Conservation (phyloP, 768 basidiomycete species). For the Mycena galopus region DNA sequence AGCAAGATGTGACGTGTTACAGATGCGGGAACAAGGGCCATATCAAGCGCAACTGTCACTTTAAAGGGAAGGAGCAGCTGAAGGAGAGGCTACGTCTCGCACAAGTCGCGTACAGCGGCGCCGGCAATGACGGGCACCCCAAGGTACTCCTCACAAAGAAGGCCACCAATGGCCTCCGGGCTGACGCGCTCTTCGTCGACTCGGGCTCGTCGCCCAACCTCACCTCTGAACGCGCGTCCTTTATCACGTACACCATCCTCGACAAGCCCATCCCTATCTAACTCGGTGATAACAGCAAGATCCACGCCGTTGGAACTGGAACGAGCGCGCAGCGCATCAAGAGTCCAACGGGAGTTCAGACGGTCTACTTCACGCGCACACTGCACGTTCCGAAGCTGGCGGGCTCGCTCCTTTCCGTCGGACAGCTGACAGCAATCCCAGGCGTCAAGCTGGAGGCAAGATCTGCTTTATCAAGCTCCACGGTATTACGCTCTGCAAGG, state of each 20-base stretch:
- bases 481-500: neutral
- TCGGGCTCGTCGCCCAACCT: conserved; percentile 19
- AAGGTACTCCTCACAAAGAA: conserved; percentile 16
- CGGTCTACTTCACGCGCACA: neutral
- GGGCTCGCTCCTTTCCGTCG: neutral
- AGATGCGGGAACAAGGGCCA: conserved; percentile 5
- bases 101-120: neutral
- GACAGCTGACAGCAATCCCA: too few relatives aligned
- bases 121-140: neutral
- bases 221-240: neutral
- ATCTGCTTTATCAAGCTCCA: conserved; percentile 3
- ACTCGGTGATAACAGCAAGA: conserved; percentile 8
- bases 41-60: conserved; percentile 3
- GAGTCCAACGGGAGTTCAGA: neutral
- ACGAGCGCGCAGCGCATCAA: neutral
- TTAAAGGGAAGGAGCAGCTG: neutral
- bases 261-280: conserved; percentile 1
- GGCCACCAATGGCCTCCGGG: neutral
- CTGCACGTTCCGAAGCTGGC: neutral
- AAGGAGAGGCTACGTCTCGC: conserved; percentile 7
- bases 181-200: conserved; percentile 12
- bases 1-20: neutral
- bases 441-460: conserved; percentile 8
- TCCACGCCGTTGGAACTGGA: neutral
- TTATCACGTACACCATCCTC: conserved; percentile 4